Evolutionary conservation across 1,284 basidiomycete species (phyloP), one percentile per base, ranked within the genome.

Genomic region (Hemileia vastatrix): DNA sequence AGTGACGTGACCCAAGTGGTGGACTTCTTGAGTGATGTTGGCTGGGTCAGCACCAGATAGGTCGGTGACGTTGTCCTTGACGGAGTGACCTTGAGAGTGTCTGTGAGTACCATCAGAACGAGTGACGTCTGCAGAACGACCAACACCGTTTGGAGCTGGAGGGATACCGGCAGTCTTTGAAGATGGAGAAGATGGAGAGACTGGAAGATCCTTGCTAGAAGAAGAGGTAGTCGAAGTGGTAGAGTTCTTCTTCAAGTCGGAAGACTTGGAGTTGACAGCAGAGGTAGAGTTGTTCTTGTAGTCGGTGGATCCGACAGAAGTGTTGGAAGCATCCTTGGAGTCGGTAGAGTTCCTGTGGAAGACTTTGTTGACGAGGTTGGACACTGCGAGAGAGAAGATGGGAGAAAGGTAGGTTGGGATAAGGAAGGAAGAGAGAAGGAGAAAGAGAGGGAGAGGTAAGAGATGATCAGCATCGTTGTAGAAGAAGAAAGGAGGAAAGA

Each of bases 21-120:
- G 66, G 11, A 72, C 71, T 43, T 70, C 69, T 68, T 73, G 71
- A 50, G 68, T 67, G 4, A 73, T 70, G 57, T 71, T 65, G 54
- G 70, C 71, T 40, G 36, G 36, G 36, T 40, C 36, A 15, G 36
- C 36, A 11, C 11, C 8, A 15, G 36, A 40, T 15, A 40, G 15
- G 36, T 40, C 36, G 36, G 36, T 40, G 15, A 15, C 36, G 8
- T 40, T 9, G 27, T 27, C 27, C 36, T 40, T 40, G 9, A 11
- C 36, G 9, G 36, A 40, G 66, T 70, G 68, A 45, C 68, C 68
- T 44, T 61, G 47, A 36, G 65, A 64, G 68, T 69, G 69, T 6
- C 63, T 60, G 51, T 64, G 57, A 45, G 24, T 57, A 31, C 68
- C 69, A 40, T 70, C 68, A 33, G 59, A 65, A 40, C 66, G 63